Evolutionary conservation across 257 asterid species (phyloP).

Genomic region (Vinca minor): DNA sequence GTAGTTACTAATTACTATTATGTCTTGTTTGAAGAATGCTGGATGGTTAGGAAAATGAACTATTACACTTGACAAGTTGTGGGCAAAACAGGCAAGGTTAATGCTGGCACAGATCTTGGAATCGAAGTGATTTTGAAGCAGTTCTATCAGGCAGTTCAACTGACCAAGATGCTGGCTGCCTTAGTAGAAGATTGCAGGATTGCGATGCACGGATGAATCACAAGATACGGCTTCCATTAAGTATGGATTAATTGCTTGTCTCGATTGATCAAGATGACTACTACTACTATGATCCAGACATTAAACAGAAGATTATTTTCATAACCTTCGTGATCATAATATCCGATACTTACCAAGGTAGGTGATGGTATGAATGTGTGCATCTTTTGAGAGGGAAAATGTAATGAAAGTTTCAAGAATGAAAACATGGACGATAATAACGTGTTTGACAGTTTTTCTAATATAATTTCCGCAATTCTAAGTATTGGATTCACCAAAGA

Average conservation of each 20-base stretch:
- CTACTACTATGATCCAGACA: background rate
- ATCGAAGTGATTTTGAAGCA: background rate
- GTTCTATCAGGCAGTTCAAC: background rate
- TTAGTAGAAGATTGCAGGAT: background rate
- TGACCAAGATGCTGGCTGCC: background rate
- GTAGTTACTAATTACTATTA: background rate
- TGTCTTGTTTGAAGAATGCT: background rate
- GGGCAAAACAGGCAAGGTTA: background rate
- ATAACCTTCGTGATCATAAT: too few relatives aligned
- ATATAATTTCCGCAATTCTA: too few relatives aligned
- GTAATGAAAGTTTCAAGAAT: too few relatives aligned
- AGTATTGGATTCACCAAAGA: too few relatives aligned
- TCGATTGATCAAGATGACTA: background rate
- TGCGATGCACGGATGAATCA: background rate
- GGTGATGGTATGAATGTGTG: too few relatives aligned
- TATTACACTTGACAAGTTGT: background rate
- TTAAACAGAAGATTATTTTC: too few relatives aligned
- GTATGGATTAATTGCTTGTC: background rate
- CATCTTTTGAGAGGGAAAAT: too few relatives aligned
- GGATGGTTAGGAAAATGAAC: background rate
- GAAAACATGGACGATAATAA: too few relatives aligned
- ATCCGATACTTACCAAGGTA: too few relatives aligned
- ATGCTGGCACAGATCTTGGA: background rate
- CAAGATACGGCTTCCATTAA: background rate
- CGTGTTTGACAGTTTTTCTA: too few relatives aligned